Evolutionary conservation across 192 early-diverging fungal species (phyloP).

Genomic region (Entomortierella chlamydospora): DNA sequence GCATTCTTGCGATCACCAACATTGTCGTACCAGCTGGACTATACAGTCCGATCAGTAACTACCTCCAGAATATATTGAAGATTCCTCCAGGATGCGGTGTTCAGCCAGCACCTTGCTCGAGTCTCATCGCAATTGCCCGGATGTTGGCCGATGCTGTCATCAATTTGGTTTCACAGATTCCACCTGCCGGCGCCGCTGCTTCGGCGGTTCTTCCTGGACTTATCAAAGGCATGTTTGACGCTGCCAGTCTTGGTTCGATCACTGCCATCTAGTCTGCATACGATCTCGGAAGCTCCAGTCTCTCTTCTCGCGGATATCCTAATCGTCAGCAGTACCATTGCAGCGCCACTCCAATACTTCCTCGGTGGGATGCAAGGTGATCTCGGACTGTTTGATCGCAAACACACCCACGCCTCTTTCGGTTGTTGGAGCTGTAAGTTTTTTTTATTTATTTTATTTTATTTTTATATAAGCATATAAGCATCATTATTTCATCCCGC

Average conservation of each 20-base stretch:
- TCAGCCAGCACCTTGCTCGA: background rate
- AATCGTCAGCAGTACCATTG: background rate
- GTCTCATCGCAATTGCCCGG: conserved; percentile 1
- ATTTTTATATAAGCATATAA: background rate
- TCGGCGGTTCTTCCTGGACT: background rate
- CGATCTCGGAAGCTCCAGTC: background rate
- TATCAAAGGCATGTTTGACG: background rate
- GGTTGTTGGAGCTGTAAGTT: background rate
- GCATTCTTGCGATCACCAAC: background rate
- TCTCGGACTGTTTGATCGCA: conserved; percentile 6
- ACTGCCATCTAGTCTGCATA: background rate
- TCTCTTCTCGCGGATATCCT: background rate
- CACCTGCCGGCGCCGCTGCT: background rate
- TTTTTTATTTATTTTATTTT: background rate
- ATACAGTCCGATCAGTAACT: background rate
- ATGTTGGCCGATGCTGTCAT: background rate
- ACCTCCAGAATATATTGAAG: background rate
- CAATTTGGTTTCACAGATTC: background rate
- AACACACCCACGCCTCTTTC: background rate
- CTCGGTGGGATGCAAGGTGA: conserved; percentile 3
- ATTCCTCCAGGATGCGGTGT: background rate
- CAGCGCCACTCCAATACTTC: background rate
- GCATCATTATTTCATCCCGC: background rate
- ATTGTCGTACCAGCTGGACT: background rate
- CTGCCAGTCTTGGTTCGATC: background rate